Percentiles rank a stretch among this genome's conserved stretches.
These are phyloP conservation scores for Suhomyces sp. DNA, from an alignment of 805 yeast genomes.

Conservation along the genomic window DNA sequence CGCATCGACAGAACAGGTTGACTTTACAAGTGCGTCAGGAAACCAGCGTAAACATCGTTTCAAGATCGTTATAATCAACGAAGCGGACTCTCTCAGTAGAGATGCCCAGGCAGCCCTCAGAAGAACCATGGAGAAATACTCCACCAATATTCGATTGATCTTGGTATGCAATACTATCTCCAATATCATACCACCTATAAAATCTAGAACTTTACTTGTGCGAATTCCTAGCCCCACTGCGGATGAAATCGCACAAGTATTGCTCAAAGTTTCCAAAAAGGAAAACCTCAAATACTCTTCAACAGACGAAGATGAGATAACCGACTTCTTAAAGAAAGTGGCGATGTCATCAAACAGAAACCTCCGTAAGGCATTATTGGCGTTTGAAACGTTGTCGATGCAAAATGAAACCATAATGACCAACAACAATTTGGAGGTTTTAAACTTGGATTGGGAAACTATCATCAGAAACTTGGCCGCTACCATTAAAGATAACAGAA, in stretches of 20 bases:
- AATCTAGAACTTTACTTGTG: slow-evolving; percentile 86
- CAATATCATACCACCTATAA: slow-evolving; percentile 88
- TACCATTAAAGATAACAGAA: slow-evolving; percentile 56
- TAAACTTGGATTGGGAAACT: slow-evolving; percentile 87
- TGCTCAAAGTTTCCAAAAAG: slow-evolving; percentile 51
- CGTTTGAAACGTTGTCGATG: slow-evolving; percentile 79
- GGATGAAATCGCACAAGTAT: slow-evolving; percentile 54
- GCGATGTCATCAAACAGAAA: slow-evolving; percentile 63
- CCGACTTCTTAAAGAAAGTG: slow-evolving; percentile 45
- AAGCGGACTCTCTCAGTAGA: slow-evolving; percentile 83
- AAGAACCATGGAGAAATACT: slow-evolving; percentile 94
- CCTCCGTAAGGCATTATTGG: slow-evolving; percentile 70
- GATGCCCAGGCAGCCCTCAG: slow-evolving; percentile 96
- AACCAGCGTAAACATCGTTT: slow-evolving; percentile 49
- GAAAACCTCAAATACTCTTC: slow-evolving; percentile 50
- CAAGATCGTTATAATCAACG: slow-evolving; percentile 82
- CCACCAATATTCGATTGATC: slow-evolving; percentile 79
- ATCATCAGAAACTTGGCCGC: slow-evolving; percentile 66
- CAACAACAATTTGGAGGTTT: slow-evolving; percentile 44
- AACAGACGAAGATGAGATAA: slow-evolving; percentile 31
- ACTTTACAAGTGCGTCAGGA: slow-evolving; percentile 47
- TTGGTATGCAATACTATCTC: slow-evolving; percentile 87
- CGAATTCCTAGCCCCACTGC: slow-evolving; percentile 78
- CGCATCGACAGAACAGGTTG: slow-evolving; percentile 95
- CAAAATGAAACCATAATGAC: slow-evolving; percentile 53